Conservation (phyloP, 805 yeast species). For the Kazachstania kunashirensis region DNA sequence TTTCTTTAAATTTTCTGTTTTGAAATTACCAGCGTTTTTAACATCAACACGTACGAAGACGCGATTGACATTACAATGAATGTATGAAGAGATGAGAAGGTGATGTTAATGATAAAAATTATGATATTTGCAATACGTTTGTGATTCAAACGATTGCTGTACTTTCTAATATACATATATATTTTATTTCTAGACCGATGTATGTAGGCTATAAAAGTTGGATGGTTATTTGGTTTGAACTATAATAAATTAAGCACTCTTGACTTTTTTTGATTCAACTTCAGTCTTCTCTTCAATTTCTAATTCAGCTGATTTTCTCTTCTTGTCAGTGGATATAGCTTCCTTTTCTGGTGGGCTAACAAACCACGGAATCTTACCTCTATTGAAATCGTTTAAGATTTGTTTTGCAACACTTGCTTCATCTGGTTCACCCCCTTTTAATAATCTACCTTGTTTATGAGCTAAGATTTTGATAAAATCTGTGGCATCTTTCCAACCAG, state of each 20-base stretch:
- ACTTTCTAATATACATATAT: no score
- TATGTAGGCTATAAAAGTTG: no score
- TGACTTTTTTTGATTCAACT: constrained; percentile 21
- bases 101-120: no score
- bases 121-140: no score
- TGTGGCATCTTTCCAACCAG: constrained; percentile 73
- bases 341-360: constrained; percentile 73
- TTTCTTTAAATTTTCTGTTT: no score
- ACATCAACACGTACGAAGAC: no score
- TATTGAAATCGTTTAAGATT: constrained; percentile 84
- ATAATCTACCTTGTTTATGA: constrained; percentile 80
- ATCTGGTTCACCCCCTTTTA: constrained; percentile 98
- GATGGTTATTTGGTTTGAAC: no score
- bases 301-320: constrained; percentile 8
- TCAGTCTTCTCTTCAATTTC: constrained; percentile 8
- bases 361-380: constrained; percentile 98
- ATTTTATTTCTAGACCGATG: no score
- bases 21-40: no score
- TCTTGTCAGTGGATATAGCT: constrained; percentile 29
- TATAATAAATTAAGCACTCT: constrained; percentile 18
- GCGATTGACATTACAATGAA: no score
- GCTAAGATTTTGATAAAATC: constrained; percentile 89
- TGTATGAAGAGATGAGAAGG: no score
- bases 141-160: no score
- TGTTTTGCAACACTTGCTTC: constrained; percentile 87